Evolutionary conservation across 305 asterid species (phyloP).

Genomic region (Fraxinus angustifolia): DNA sequence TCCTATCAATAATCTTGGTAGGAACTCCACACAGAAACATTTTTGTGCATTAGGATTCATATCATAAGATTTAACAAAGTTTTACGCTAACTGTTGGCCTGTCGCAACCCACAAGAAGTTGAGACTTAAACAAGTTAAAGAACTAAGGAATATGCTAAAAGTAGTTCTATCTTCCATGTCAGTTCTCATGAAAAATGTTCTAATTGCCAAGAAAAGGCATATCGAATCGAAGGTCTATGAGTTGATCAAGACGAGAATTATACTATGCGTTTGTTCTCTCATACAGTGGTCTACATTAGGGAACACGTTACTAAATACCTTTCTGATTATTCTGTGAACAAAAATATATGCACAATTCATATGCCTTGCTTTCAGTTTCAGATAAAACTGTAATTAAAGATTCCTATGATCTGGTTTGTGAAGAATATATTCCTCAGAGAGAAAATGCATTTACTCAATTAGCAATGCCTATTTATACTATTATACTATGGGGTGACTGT

Average conservation of each 20-base stretch:
- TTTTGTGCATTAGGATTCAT: background rate
- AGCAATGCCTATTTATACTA: background rate
- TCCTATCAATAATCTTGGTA: background rate
- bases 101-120: background rate
- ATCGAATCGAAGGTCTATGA: background rate
- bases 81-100: background rate
- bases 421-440: conserved; percentile 27
- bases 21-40: background rate
- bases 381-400: background rate
- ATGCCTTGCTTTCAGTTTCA: background rate
- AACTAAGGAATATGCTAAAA: conserved; percentile 7
- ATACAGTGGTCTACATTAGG: background rate
- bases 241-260: conserved; percentile 9
- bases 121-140: background rate
- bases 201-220: background rate
- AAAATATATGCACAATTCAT: conserved; percentile 16
- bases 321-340: conserved; percentile 13
- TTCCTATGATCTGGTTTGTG: conserved; percentile 17
- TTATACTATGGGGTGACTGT: background rate
- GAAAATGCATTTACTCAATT: background rate
- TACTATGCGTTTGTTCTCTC: conserved; percentile 19
- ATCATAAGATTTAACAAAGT: background rate
- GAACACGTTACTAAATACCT: conserved; percentile 7
- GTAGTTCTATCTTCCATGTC: background rate
- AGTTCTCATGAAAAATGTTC: background rate